Base-by-base conservation (phyloP, 1,284 basidiomycete species). In the Earliella scabrosa region DNA sequence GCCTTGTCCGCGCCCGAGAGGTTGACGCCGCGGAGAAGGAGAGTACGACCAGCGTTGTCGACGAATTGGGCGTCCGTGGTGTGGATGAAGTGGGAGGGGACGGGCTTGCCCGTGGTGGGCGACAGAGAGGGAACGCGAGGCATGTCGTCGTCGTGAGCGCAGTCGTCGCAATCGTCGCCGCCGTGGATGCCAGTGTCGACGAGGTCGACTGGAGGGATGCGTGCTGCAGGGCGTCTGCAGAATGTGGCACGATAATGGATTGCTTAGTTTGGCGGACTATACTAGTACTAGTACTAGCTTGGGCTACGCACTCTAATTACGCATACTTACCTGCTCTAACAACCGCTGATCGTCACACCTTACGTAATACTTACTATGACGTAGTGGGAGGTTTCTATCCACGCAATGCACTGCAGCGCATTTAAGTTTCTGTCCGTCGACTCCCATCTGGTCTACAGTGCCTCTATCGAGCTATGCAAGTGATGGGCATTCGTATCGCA, bases 21-120 rank as follows among this genome's bases (percentile, higher is more conserved):
- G 73, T 99, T 98, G 54, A 98, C 89, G 34, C 97, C 97, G 39
- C 97, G 87, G 0, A 99, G 79, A 24, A 98, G 78, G 20, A 98
- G 75, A 0, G 90, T 90, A 40, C 97, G 87, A 10, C 95, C 95
- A 50, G 82, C 73, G 46, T 82, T 85, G 75, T 98, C 95, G 67
- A 94, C 86, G 71, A 98, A 98, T 65, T 88, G 84, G 61, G 84
- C 81, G 41, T 82, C 77, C 24, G 82, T 75, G 27, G 91, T 90
- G 73, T 93, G 88, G 29, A 93, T 77, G 70, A 78, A 90, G 60
- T 81, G 51, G 14, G 71, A 52, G 2, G 80, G 69, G 0, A 81
- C 82, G 0, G 81, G 76, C 0, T 80, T 71, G 23, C 87, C 87
- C 0, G 92, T 93, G 24, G 85, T 82, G 9, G 90, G 88, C 6